Evolutionary conservation across 1,284 basidiomycete genomes (phyloP), one percentile per base, ranked within the genome.

Genomic region (Heterobasidion irregulare): DNA sequence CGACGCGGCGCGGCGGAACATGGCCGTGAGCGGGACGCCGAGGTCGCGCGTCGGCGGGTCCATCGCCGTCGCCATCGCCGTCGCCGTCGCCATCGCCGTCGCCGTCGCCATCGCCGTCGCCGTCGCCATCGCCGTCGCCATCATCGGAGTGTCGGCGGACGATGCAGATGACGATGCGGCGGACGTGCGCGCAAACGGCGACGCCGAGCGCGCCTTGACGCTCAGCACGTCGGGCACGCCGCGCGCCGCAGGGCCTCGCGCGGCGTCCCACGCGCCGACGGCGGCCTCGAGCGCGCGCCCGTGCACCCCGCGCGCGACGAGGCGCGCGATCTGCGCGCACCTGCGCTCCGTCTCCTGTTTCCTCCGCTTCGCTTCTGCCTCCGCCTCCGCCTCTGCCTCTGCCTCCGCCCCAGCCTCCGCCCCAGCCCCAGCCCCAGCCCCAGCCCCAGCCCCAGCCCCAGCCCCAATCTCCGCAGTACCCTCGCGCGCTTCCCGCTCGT

Each of bases 1-100:
- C 35, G 82, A 83, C 2, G 78, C 68, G 15, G 80, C 80, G 50
- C 82, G 79, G 63, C 73, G 79, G 69, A 78, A 80, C 78, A 83
- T 80, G 41, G 77, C 71, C 6, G 79, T 81, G 49, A 82, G 73
- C 5, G 80, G 76, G 19, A 79, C 68, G 48, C 64, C 69, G 68
- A 76, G 76, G 38, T 44, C 72, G 67, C 8, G 64, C 58, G 34
- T 59, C 60, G 49, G 72, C 70, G 35, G 61, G 58, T 41, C 71
- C 59, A 51, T 73, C 70, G 36, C 60, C 59, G 26, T 3, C 18
- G 68, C 70, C 60, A 59, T 59, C 33, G 68, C 66, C 35, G 70
- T 69, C 35, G 59, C 48, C 52, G 66, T n/a, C n/a, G n/a, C n/a
- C n/a, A n/a, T n/a, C n/a, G n/a, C n/a, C n/a, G n/a, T n/a, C n/a